phyloP scores from a whole-genome alignment of 2,329 filamentous ascomycete species.

The Claviceps paspali region DNA sequence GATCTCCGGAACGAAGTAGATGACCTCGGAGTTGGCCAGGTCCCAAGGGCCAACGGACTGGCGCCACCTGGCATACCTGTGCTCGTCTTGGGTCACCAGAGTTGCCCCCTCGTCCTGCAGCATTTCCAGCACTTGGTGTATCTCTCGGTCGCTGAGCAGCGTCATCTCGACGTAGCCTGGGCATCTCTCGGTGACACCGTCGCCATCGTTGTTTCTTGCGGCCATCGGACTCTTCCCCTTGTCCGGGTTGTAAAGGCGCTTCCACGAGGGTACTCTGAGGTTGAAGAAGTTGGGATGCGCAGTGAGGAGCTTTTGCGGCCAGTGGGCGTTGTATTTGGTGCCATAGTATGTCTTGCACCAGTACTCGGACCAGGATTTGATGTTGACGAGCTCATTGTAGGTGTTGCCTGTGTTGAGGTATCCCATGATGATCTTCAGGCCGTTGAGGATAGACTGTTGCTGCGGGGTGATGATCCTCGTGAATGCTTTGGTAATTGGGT shows the following conservation, averaged over 20 bases:
- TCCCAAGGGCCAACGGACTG: background rate
- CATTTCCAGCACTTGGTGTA: background rate
- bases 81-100: background rate
- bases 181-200: too few species aligned
- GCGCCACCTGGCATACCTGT: background rate
- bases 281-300: conserved; percentile 3
- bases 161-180: background rate
- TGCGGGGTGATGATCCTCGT: too few species aligned
- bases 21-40: background rate
- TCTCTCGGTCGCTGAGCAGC: background rate
- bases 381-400: background rate
- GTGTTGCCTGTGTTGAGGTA: conserved; percentile 14
- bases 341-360: conserved; percentile 3
- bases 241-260: background rate
- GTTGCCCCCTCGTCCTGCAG: background rate
- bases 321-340: background rate
- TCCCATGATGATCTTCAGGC: conserved; percentile 13
- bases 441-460: background rate
- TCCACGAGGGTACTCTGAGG: background rate
- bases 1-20: background rate
- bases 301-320: background rate
- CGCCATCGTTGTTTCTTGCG: background rate
- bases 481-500: too few species aligned
- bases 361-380: background rate
- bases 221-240: too few species aligned